A percentile compares a stretch with the other conserved stretches of the same genome.
phyloP scores from a whole-genome alignment of 345 rosid genomes.

The Ceriops tagal region DNA sequence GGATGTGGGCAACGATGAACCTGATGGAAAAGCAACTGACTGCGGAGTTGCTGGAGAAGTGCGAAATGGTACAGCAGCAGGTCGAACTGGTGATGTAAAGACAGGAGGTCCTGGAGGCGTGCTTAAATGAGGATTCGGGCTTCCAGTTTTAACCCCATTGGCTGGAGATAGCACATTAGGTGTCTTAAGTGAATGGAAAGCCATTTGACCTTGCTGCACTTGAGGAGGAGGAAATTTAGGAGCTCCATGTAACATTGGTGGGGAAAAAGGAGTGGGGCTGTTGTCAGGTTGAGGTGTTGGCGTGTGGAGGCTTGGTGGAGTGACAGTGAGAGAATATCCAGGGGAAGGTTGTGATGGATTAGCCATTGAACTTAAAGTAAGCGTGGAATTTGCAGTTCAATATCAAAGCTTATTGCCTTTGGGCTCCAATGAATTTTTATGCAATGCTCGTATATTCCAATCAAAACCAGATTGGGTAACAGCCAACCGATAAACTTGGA shows the following conservation, averaged over 20 bases:
- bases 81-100: constrained; percentile 79
- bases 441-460: constrained; percentile 6
- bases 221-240: constrained; percentile 66
- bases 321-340: constrained; percentile 40
- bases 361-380: constrained; percentile 49
- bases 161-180: constrained; percentile 54
- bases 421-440: constrained; percentile 19
- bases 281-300: constrained; percentile 41
- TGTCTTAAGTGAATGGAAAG: constrained; percentile 50
- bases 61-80: constrained; percentile 93
- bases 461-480: not conserved
- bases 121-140: constrained; percentile 71
- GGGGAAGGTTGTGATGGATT: constrained; percentile 47
- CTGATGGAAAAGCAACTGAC: constrained; percentile 75
- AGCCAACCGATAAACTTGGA: not conserved
- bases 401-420: constrained; percentile 14
- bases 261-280: constrained; percentile 44
- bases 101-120: constrained; percentile 95
- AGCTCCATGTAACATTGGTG: constrained; percentile 41
- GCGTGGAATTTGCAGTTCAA: constrained; percentile 12
- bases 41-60: constrained; percentile 90
- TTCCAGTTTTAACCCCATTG: constrained; percentile 64
- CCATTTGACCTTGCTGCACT: constrained; percentile 54
- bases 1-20: constrained; percentile 74
- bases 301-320: constrained; percentile 40